Evolutionary conservation across 2,329 filamentous ascomycete species (phyloP).

Genomic region (Remersonia thermophila): DNA sequence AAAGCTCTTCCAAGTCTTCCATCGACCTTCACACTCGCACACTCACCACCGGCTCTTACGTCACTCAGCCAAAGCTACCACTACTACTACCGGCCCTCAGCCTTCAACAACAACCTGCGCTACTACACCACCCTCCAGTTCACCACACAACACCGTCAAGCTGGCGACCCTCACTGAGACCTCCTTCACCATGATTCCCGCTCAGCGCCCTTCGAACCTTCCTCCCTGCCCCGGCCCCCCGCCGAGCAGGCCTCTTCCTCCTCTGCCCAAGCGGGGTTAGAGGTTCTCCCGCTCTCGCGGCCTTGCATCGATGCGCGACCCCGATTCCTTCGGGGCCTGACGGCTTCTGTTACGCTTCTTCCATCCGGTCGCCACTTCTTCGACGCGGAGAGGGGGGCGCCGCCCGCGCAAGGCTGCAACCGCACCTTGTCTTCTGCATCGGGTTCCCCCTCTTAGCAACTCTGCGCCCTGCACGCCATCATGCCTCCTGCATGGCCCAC

Average conservation of each 20-base stretch:
- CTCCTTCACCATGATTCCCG: slow-evolving; percentile 32
- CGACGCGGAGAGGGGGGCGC: too few relatives aligned
- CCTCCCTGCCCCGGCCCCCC: slow-evolving; percentile 56
- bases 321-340: slow-evolving; percentile 6
- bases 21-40: too few relatives aligned
- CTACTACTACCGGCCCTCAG: not conserved
- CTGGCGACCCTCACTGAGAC: slow-evolving; percentile 8
- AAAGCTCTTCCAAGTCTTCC: too few relatives aligned
- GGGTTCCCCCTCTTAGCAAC: slow-evolving; percentile 10
- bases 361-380: slow-evolving; percentile 9
- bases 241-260: slow-evolving; percentile 51
- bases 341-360: slow-evolving; percentile 10
- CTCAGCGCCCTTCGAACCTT: slow-evolving; percentile 52
- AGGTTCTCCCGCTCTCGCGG: slow-evolving; percentile 7
- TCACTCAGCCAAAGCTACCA: slow-evolving; percentile 1
- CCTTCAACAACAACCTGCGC: not conserved
- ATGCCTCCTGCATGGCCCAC: slow-evolving; percentile 7
- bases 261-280: slow-evolving; percentile 50
- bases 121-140: slow-evolving; percentile 1
- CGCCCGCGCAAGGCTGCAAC: too few relatives aligned
- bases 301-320: not conserved
- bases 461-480: slow-evolving; percentile 14
- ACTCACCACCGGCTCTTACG: not conserved
- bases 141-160: slow-evolving; percentile 4
- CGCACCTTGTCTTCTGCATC: slow-evolving; percentile 6